Conservation (phyloP, 257 asterid species). For the Anisodus tanguticus region DNA sequence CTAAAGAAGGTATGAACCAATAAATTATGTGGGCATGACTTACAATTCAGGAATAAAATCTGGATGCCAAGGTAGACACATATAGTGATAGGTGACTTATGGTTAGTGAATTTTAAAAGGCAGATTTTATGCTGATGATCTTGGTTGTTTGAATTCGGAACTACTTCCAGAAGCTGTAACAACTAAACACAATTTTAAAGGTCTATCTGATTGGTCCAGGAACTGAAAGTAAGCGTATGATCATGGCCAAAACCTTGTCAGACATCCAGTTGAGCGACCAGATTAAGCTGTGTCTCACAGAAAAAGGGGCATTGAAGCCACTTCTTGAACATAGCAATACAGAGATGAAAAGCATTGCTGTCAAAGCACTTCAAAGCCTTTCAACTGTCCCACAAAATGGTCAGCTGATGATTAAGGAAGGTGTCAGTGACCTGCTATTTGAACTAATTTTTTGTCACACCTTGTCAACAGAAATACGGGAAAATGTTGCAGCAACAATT, state of each 20-base stretch:
- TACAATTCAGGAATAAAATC: not conserved
- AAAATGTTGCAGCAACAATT: constrained; percentile 46
- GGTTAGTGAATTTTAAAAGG: not conserved
- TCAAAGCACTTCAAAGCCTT: constrained; percentile 49
- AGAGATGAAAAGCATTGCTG: constrained; percentile 42
- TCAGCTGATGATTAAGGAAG: constrained; percentile 46
- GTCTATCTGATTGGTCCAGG: constrained; percentile 32
- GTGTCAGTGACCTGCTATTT: constrained; percentile 47
- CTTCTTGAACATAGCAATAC: constrained; percentile 46
- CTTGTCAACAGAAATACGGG: constrained; percentile 38
- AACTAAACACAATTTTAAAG: not conserved
- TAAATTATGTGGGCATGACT: not conserved
- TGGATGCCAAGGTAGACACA: not conserved
- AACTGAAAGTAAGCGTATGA: constrained; percentile 35
- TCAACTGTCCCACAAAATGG: constrained; percentile 47
- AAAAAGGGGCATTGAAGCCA: constrained; percentile 48
- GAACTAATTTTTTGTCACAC: constrained; percentile 50
- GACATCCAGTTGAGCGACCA: constrained; percentile 53
- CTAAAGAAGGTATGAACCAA: not conserved
- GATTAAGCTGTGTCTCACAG: constrained; percentile 44
- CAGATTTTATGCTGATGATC: not conserved
- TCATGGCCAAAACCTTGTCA: constrained; percentile 49
- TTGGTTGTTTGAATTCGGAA: not conserved
- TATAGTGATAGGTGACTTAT: not conserved
- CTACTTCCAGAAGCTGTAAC: not conserved